Evolutionary conservation across 2,329 filamentous ascomycete genomes (phyloP).

Genomic region (Pestalotiopsis sp.): DNA sequence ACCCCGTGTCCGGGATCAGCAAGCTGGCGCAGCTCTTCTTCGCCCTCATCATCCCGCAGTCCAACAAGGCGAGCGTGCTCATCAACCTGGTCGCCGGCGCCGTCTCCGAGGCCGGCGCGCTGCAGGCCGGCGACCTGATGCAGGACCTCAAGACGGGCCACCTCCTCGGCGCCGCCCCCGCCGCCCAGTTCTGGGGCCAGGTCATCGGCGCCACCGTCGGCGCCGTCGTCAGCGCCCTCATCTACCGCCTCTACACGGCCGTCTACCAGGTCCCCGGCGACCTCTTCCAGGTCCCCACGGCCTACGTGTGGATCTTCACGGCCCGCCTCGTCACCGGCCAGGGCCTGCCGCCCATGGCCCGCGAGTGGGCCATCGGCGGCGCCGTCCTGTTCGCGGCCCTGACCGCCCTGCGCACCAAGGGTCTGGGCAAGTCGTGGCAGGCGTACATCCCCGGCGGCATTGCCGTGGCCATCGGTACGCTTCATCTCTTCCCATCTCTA

Average conservation of each 20-base stretch:
- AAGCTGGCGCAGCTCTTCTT: slow-evolving; percentile 97
- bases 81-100: slow-evolving; percentile 95
- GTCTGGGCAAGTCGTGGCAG: slow-evolving; percentile 64
- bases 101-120: slow-evolving; percentile 79
- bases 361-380: slow-evolving; percentile 76
- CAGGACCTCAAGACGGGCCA: slow-evolving; percentile 98
- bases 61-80: slow-evolving; percentile 82
- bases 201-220: slow-evolving; percentile 87
- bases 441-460: slow-evolving; percentile 87
- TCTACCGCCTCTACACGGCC: slow-evolving; percentile 85
- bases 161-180: slow-evolving; percentile 86
- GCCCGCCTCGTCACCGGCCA: slow-evolving; percentile 89
- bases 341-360: slow-evolving; percentile 82
- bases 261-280: slow-evolving; percentile 89
- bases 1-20: slow-evolving; percentile 94
- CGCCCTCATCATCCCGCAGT: slow-evolving; percentile 81
- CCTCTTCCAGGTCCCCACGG: slow-evolving; percentile 91
- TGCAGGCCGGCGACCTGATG: slow-evolving; percentile 95
- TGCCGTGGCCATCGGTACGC: slow-evolving; percentile 84
- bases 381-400: slow-evolving; percentile 72
- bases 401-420: slow-evolving; percentile 71
- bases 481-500: slow-evolving; percentile 16
- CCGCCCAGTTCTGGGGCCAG: slow-evolving; percentile 96
- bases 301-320: slow-evolving; percentile 97
- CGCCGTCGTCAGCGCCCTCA: slow-evolving; percentile 80